Base-by-base conservation (phyloP, 805 yeast species). In the Ascoidea rubescens region DNA sequence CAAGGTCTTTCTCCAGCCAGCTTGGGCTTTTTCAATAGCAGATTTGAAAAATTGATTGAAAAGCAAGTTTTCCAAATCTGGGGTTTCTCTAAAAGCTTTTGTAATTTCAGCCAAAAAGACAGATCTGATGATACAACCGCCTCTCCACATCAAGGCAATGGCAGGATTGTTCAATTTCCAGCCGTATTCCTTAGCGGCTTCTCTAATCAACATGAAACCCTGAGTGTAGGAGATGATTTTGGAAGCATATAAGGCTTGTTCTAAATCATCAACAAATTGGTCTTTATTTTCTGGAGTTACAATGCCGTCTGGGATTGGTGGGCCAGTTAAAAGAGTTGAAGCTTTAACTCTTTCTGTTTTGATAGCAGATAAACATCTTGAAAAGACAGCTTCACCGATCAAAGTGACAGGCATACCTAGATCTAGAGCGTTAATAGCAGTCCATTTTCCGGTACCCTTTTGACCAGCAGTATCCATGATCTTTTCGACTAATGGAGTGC, bases 371-470 rank as follows among this genome's bases (percentile, higher is more conserved):
- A 91, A 73, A 76, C 96, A 86, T 79, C 99, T 87, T 58, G 98
- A 77, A 67, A 91, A 90, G 62, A 91, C 99, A 56, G 99, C 98
- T 79, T 91, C 99, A 71, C 98, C 97, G 64, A 91, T 93, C 69
- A 91, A 79, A 57, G 98, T 89, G 62, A 91, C 96, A 62, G 99
- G 99, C 86, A 87, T 88, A 71, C 98, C 98, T 63, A 93, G 78
- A 72, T 93, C 98, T 64, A 91, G 78, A 58, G 98, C 98, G 70
- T 89, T 90, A 71, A 91, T 87, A 59, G 98, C 97, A 62, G 98
- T 93, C 99, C 99, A 91, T 78, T 91, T 91, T 77, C 99, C 99
- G 61, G 99, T 91, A 80, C 99, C 99, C 80, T 91, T 91, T 79
- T 91, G 98, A 64, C 98, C 98, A 61, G 99, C 99, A 65, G 87